Base-by-base conservation (phyloP, 192 early-diverging fungal genomes). In the Radiomyces spectabilis region DNA sequence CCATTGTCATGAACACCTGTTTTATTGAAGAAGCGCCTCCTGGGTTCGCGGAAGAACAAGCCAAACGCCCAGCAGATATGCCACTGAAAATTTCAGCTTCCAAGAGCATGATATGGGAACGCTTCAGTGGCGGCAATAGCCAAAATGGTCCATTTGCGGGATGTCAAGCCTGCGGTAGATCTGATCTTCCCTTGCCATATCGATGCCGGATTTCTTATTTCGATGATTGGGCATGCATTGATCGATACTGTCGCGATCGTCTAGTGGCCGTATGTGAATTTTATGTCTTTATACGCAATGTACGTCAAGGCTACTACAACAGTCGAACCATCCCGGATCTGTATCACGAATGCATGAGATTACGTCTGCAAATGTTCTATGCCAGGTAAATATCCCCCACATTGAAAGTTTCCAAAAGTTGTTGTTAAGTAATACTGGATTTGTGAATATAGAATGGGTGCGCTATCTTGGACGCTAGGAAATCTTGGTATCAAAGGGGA, bases 321-420 rank as follows among this genome's bases (percentile, higher is more conserved):
- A 81, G 74, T 45, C 78, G 91, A 29, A 69, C 78, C 0, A 74
- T 80, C 25, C 77, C 81, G 51, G 92, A 98, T 44, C 59, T 97
- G 33, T 98, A 92, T 70, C 66, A 82, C 26, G 94, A 98, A 56
- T 79, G 85, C 15, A 77, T 92, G 42, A 80, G 85, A n/a, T 69
- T 94, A 52, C 83, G 93, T 35, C 74, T 95, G n/a, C 85, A 88
- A 61, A 98, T 98, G 92, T 96, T 95, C 58, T 88, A 91, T 87
- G 64, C 64, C 53, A 57, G 64, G 64, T 66, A 60, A 12, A 32
- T 44, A 31, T 42, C 4, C 42, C 42, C 42, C 16, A 39, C 13
- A 39, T 15, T 0, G 16, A 12, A 16, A 15, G 38, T 15, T 15
- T 15, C 0, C 38, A 16, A n/a, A n/a, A n/a, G n/a, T n/a, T n/a